Percentiles rank a stretch among this genome's conserved stretches.
Conservation (phyloP, 352 stramenopile species). For the Phytophthora macrochlamydospora region DNA sequence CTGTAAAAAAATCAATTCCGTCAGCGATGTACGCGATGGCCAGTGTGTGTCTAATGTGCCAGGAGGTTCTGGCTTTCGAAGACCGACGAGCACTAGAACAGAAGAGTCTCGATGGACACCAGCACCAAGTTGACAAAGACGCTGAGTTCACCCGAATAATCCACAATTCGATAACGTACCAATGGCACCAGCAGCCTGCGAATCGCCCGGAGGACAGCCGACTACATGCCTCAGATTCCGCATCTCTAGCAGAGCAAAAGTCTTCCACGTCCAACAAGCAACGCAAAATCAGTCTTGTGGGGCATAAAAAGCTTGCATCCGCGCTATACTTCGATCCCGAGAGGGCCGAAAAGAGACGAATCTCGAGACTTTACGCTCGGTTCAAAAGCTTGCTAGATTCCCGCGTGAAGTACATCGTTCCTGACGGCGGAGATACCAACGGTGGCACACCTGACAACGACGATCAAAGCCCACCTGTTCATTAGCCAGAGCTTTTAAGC, state of each 20-base stretch:
- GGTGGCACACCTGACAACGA: conserved; percentile 3
- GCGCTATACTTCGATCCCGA: conserved; percentile 50
- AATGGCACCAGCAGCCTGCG: conserved; percentile 33
- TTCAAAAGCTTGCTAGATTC: conserved; percentile 69
- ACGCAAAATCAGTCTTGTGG: conserved; percentile 4
- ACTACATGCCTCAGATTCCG: conserved; percentile 11
- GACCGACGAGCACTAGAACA: conserved; percentile 17
- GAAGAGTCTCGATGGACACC: background rate
- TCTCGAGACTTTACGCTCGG: conserved; percentile 67
- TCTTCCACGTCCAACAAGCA: background rate
- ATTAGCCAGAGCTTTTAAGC: conserved; percentile 10
- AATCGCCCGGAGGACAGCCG: conserved; percentile 9
- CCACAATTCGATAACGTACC: conserved; percentile 37
- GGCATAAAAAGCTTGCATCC: conserved; percentile 8
- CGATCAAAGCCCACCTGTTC: no score
- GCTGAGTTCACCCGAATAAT: conserved; percentile 43
- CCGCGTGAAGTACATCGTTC: conserved; percentile 39
- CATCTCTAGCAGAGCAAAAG: background rate
- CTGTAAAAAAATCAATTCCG: conserved; percentile 37
- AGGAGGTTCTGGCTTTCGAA: conserved; percentile 47
- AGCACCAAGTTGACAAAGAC: conserved; percentile 2
- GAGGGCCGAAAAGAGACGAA: conserved; percentile 52
- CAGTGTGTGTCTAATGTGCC: conserved; percentile 48
- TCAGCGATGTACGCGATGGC: conserved; percentile 47
- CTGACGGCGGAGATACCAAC: conserved; percentile 12